Evolutionary conservation across 2,329 filamentous ascomycete species (phyloP), one percentile per base, ranked within the genome.

Genomic region (Penicillium sp.): DNA sequence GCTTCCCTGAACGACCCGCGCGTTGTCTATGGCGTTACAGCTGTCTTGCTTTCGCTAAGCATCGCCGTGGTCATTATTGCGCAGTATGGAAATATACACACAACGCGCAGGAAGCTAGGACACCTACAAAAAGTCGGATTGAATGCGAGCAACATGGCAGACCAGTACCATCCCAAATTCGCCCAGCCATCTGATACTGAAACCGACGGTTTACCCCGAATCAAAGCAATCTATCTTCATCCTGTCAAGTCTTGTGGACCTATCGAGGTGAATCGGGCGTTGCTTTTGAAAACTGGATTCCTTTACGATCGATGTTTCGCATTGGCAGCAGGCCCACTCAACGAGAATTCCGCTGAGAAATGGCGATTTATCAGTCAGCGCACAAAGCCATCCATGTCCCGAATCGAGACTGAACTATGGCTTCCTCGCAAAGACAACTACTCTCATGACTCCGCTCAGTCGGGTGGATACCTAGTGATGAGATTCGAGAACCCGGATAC

Each of bases 311-410:
- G 60, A 46, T 63, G 54, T 30, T 63, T 63, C 18, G 52, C 52
- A 5, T 24, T 63, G 4, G 60, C 60, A 15, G 49, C 55, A 4
- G 60, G 39, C 10, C 24, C 23, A 7, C 23, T 29, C 3, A n/a
- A 42, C 2, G 24, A 29, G 3, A 8, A 29, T 3, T 10, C 8
- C n/a, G 13, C 17, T 20, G 40, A 43, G 4, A 52, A 53, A 32
- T 64, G 61, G 61, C 54, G 57, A n/a, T 61, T 63, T 8, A 60
- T 64, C 51, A 61, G 60, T 36, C 61, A 64, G 44, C 60, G 61
- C 17, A 63, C 61, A 2, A 63, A 62, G 27, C 61, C 61, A 4
- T 23, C 26, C 9, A 64, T 64, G 61, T 52, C 60, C 1, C 54
- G 36, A 23, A 59, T 64, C 21, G 46, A 48, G 34, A 55, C 52